phyloP scores from a whole-genome alignment of 2,329 filamentous ascomycete genomes.

The Zasmidium citrigriseum region DNA sequence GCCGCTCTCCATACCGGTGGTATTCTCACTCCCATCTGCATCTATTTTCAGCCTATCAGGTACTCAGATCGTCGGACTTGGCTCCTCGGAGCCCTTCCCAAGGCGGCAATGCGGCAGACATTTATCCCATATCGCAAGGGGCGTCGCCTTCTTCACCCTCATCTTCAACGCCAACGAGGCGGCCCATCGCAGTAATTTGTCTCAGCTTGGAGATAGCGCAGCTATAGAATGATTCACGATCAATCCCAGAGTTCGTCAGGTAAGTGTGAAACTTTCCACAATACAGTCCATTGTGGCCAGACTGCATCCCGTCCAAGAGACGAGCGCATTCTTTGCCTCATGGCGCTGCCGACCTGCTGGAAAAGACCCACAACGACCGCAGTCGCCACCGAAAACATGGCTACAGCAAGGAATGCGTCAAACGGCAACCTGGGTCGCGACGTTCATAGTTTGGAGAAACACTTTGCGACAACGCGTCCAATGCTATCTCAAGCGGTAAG shows the following conservation, averaged over 20 bases:
- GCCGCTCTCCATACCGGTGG: not conserved
- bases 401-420: not conserved
- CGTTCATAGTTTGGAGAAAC: not conserved
- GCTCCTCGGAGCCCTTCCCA: not conserved
- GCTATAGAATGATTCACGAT: too few species aligned
- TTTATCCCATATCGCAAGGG: not conserved
- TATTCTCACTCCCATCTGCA: not conserved
- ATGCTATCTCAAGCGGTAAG: not conserved
- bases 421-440: not conserved
- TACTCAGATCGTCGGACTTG: not conserved
- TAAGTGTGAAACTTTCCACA: too few species aligned
- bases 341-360: not conserved
- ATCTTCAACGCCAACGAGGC: not conserved
- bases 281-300: not conserved
- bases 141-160: not conserved
- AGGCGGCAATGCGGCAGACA: not conserved
- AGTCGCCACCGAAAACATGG: not conserved
- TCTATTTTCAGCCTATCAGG: not conserved
- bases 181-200: too few species aligned
- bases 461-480: not conserved
- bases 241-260: too few species aligned
- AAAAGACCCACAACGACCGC: not conserved
- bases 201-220: too few species aligned
- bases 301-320: not conserved
- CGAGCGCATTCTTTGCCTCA: not conserved